These are phyloP conservation scores for Yamadazyma membranifaciens DNA, from an alignment of 1,139 yeast genomes.

Conservation along the genomic window DNA sequence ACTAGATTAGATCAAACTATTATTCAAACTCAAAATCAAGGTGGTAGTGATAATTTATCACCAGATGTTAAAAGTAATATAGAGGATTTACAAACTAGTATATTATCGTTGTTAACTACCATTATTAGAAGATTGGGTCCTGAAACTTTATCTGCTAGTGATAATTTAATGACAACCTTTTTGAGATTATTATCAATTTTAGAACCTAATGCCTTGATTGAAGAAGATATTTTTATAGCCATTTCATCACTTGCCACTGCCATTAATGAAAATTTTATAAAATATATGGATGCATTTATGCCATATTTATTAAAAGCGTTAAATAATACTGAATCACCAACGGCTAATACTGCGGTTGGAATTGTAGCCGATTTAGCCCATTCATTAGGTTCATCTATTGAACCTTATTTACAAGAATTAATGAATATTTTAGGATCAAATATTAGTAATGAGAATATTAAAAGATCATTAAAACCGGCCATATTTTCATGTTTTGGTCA, in stretches of 20 bases:
- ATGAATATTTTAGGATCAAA: slow-evolving; percentile 80
- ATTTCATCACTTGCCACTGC: slow-evolving; percentile 88
- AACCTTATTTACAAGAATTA: slow-evolving; percentile 73
- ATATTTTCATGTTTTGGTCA: slow-evolving; percentile 96
- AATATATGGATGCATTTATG: slow-evolving; percentile 76
- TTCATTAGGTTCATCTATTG: slow-evolving; percentile 72
- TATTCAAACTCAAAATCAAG: slow-evolving; percentile 44
- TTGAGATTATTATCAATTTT: slow-evolving; percentile 63
- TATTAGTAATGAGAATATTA: slow-evolving; percentile 63
- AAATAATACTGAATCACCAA: slow-evolving; percentile 77
- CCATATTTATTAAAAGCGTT: slow-evolving; percentile 81
- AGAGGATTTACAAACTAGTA: slow-evolving; percentile 87
- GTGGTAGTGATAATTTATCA: slow-evolving; percentile 49
- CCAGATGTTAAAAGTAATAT: slow-evolving; percentile 73
- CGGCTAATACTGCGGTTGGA: slow-evolving; percentile 88
- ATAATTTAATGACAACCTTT: slow-evolving; percentile 80
- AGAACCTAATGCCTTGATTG: slow-evolving; percentile 74
- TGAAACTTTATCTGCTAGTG: slow-evolving; percentile 69
- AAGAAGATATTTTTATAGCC: slow-evolving; percentile 92
- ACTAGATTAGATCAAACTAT: slow-evolving; percentile 57
- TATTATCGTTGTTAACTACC: slow-evolving; percentile 82
- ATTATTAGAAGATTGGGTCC: slow-evolving; percentile 80
- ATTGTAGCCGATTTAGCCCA: slow-evolving; percentile 97
- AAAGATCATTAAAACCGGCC: slow-evolving; percentile 80
- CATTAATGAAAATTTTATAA: slow-evolving; percentile 63